Conservation (phyloP, 257 asterid genomes). For the Nicotiana tabacum region DNA sequence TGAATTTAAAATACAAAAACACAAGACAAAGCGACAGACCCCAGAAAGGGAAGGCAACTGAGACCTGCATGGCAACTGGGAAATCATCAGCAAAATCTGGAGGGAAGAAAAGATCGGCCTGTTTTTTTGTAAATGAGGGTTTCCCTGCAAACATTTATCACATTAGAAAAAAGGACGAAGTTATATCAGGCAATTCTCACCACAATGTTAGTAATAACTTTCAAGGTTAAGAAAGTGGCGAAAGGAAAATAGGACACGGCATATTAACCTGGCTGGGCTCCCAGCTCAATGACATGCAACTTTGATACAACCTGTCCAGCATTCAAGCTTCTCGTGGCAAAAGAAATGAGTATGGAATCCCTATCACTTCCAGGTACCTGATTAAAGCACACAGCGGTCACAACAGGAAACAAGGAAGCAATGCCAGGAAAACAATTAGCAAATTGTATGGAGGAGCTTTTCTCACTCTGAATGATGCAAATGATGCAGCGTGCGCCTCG, state of each 20-base stretch:
- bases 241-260: slow-evolving; percentile 25
- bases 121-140: slow-evolving; percentile 87
- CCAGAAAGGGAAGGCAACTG: slow-evolving; percentile 1
- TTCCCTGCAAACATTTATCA: slow-evolving; percentile 52
- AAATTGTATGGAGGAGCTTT: slow-evolving; percentile 5
- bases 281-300: slow-evolving; percentile 71
- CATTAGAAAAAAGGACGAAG: neutral
- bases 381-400: slow-evolving; percentile 11
- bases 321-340: slow-evolving; percentile 58
- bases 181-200: slow-evolving; percentile 7
- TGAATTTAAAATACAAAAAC: slow-evolving; percentile 10
- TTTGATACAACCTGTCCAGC: slow-evolving; percentile 63
- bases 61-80: slow-evolving; percentile 99
- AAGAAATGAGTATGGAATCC: slow-evolving; percentile 90
- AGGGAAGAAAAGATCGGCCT: slow-evolving; percentile 98
- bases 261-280: slow-evolving; percentile 79
- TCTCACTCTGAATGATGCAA: slow-evolving; percentile 76
- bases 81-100: slow-evolving; percentile 97
- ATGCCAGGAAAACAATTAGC: neutral
- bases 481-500: slow-evolving; percentile 98
- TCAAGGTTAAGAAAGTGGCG: neutral
- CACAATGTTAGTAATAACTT: neutral
- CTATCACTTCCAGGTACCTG: slow-evolving; percentile 91
- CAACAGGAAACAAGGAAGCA: slow-evolving; percentile 11
- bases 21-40: neutral